Percentiles rank a stretch among this genome's conserved stretches.
phyloP scores from a whole-genome alignment of 2,329 filamentous ascomycete species.

The Sporothrix pseudoabietina region DNA sequence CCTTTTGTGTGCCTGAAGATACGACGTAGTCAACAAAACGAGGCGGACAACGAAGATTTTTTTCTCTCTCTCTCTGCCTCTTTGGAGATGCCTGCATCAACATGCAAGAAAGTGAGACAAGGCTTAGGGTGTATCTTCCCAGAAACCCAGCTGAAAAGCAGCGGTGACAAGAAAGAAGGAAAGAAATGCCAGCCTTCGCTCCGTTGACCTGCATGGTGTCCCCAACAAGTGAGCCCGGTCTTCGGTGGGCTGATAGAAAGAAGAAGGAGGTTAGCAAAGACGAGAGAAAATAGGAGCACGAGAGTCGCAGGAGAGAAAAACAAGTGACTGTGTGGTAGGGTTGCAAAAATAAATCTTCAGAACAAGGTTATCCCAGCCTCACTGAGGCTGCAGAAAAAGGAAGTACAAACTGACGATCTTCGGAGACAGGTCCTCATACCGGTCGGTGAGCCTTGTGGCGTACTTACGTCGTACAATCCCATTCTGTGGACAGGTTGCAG shows the following conservation, averaged over 20 bases:
- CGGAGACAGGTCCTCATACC: background rate
- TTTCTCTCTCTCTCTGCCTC: background rate
- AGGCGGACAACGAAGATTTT: background rate
- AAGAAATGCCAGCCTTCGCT: background rate
- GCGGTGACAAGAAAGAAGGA: slow-evolving; percentile 28
- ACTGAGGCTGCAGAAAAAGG: background rate
- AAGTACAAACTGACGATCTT: slow-evolving; percentile 7
- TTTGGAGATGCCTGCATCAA: background rate
- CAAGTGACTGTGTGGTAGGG: too few species aligned
- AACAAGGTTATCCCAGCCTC: background rate
- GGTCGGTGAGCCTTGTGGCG: background rate
- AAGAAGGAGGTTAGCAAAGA: background rate
- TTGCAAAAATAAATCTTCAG: too few species aligned
- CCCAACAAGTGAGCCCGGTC: slow-evolving; percentile 19
- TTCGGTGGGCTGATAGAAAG: background rate
- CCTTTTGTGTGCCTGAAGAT: background rate
- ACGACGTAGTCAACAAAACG: background rate
- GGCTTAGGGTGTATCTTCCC: slow-evolving; percentile 11
- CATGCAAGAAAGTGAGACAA: slow-evolving; percentile 25
- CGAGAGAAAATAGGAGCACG: background rate
- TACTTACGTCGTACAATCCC: too few species aligned
- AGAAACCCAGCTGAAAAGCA: slow-evolving; percentile 27
- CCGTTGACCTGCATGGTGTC: slow-evolving; percentile 10
- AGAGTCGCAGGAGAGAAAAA: background rate
- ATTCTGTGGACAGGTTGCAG: background rate